Conservation (phyloP, 1,284 basidiomycete species). For the Agaricales sp. region DNA sequence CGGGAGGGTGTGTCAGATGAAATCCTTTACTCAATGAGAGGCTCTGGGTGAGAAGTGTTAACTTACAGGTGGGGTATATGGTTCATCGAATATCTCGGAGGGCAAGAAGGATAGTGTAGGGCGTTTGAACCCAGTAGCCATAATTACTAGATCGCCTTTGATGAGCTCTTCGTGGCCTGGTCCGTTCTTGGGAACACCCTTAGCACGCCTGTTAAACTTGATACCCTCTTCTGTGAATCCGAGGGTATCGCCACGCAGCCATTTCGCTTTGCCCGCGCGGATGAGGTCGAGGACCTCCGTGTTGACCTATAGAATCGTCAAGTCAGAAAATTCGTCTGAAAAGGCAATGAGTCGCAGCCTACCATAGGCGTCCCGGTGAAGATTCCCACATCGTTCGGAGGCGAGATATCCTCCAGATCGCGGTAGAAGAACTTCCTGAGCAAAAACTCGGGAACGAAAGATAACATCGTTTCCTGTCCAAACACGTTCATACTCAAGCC, state of each 20-base stretch:
- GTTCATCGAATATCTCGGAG: slow-evolving; percentile 48
- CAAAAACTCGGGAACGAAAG: slow-evolving; percentile 33
- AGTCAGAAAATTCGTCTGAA: slow-evolving; percentile 2
- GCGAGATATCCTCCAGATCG: slow-evolving; percentile 37
- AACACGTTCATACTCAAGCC: slow-evolving; percentile 47
- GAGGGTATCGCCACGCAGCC: slow-evolving; percentile 45
- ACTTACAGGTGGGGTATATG: slow-evolving; percentile 27
- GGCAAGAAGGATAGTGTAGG: slow-evolving; percentile 47
- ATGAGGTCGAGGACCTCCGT: slow-evolving; percentile 44
- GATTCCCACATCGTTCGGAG: slow-evolving; percentile 26
- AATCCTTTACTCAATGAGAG: not conserved
- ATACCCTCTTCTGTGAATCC: slow-evolving; percentile 35
- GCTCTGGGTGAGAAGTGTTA: not conserved
- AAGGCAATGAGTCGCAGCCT: too few species aligned
- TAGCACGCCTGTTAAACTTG: slow-evolving; percentile 20
- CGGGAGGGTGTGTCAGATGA: slow-evolving; percentile 16
- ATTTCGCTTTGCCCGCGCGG: slow-evolving; percentile 35
- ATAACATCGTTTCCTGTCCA: slow-evolving; percentile 42
- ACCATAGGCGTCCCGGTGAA: slow-evolving; percentile 38
- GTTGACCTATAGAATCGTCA: slow-evolving; percentile 32
- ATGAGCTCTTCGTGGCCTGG: slow-evolving; percentile 19
- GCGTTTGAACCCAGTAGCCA: slow-evolving; percentile 53
- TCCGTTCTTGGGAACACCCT: slow-evolving; percentile 9
- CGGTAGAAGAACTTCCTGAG: slow-evolving; percentile 42
- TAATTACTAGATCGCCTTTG: slow-evolving; percentile 44